Percentiles rank a stretch among this genome's conserved stretches.
phyloP scores from a whole-genome alignment of 495 filamentous ascomycete species.

The Talaromyces borbonicus region DNA sequence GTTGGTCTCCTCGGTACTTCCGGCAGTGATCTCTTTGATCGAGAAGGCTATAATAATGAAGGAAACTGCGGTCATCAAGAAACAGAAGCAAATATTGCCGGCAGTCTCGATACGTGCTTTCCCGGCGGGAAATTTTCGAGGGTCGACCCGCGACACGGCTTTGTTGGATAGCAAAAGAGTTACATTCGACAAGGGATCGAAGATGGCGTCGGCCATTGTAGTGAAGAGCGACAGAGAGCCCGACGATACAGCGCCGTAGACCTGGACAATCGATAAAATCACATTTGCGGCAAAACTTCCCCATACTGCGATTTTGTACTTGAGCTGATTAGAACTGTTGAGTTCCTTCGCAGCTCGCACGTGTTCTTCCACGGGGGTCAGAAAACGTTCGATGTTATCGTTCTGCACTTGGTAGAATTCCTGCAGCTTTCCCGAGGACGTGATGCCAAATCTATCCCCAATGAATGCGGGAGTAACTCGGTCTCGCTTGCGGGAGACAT shows the following conservation, averaged over 20 bases:
- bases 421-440: slow-evolving; percentile 54
- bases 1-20: slow-evolving; percentile 34
- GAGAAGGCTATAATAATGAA: slow-evolving; percentile 86
- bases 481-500: slow-evolving; percentile 69
- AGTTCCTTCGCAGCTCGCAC: slow-evolving; percentile 68
- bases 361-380: slow-evolving; percentile 92
- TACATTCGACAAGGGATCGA: slow-evolving; percentile 87
- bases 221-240: slow-evolving; percentile 91
- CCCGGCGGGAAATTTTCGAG: slow-evolving; percentile 82
- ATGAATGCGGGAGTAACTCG: slow-evolving; percentile 33
- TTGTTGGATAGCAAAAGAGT: slow-evolving; percentile 82
- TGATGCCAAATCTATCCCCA: slow-evolving; percentile 21
- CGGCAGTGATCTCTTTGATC: slow-evolving; percentile 50
- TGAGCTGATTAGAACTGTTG: slow-evolving; percentile 68
- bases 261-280: slow-evolving; percentile 63
- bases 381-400: slow-evolving; percentile 79
- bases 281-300: slow-evolving; percentile 86
- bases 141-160: slow-evolving; percentile 79
- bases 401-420: slow-evolving; percentile 90
- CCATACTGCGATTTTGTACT: slow-evolving; percentile 79
- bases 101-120: slow-evolving; percentile 94
- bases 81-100: slow-evolving; percentile 95
- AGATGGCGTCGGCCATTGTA: slow-evolving; percentile 94
- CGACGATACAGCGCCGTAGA: slow-evolving; percentile 82
- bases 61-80: slow-evolving; percentile 89